Conservation (phyloP, 169 alveolate species). For the Plasmodium vinckei region DNA sequence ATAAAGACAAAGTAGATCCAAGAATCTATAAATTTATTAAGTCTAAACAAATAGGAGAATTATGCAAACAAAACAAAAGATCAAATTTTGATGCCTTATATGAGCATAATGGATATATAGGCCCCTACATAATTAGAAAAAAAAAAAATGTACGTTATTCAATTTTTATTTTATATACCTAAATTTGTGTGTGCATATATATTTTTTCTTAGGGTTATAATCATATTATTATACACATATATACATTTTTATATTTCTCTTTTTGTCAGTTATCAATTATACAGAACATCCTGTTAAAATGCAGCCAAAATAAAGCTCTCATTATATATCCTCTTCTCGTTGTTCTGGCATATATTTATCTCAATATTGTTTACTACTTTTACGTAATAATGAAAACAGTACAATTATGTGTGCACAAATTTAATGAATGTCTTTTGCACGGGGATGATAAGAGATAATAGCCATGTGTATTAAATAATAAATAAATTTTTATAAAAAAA, state of each 20-base stretch:
- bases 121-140: constrained; percentile 31
- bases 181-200: no score
- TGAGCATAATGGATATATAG: constrained; percentile 47
- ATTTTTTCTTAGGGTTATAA: no score
- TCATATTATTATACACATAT: no score
- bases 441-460: no score
- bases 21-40: constrained; percentile 33
- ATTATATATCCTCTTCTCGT: constrained; percentile 35
- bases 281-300: constrained; percentile 4
- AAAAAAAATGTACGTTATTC: constrained; percentile 34
- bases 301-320: constrained; percentile 17
- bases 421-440: no score
- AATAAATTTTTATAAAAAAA: not conserved
- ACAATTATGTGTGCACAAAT: no score
- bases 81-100: constrained; percentile 13
- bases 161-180: not conserved
- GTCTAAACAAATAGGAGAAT: constrained; percentile 5
- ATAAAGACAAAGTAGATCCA: constrained; percentile 39
- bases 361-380: constrained; percentile 15
- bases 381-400: constrained; percentile 14
- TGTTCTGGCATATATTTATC: constrained; percentile 12
- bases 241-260: not conserved
- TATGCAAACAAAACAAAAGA: constrained; percentile 18
- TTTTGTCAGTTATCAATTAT: constrained; percentile 21
- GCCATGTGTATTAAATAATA: not conserved